Base-by-base conservation (phyloP, 305 asterid species). In the Rubia tinctorum region DNA sequence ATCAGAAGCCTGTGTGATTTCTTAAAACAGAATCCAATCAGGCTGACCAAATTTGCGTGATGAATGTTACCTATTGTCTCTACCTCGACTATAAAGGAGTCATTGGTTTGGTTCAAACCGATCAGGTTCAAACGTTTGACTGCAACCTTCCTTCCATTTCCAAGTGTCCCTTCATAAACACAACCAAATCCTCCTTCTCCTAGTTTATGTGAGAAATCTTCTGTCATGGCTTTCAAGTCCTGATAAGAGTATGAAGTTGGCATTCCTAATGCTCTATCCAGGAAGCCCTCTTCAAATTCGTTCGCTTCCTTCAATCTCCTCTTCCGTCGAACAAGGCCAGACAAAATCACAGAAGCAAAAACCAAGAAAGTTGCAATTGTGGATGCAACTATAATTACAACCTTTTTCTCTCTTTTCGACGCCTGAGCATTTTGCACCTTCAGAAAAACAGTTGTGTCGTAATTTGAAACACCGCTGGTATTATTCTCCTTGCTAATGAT, bases 161-260 rank as follows among this genome's bases (percentile, higher is more conserved):
- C 5, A 18, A 43, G 58, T 10, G 0, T 6, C 6, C 30, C 30
- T 27, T 27, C 71, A 67, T 67, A 67, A 67, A 67, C 71, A 67
- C 37, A 43, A 1, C 71, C 71, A 44, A 67, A 67, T 13, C 71
- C 69, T 63, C 79, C 79, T 51, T 76, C 79, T 66, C 75, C 75
- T 10, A 76, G 75, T 67, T 63, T 76, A 17, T 40, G 40, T 0
- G 59, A 34, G 53, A 76, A 79, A 56, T 71, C 71, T 56, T 71
- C 44, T 27, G 79, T 75, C 11, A 13, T n/a, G n/a, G 42, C 49
- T 69, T 37, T 74, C 61, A 78, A 20, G n/a, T 79, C 55, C 13
- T 71, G 53, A 22, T 56, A 79, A 47, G 79, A 74, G 30, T 74
- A 79, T 74, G 71, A 56, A 20, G 66, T 65, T 4, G 75, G 76